Conservation (phyloP, 2,329 filamentous ascomycete species). For the Bimuria novae-zelandiae region DNA sequence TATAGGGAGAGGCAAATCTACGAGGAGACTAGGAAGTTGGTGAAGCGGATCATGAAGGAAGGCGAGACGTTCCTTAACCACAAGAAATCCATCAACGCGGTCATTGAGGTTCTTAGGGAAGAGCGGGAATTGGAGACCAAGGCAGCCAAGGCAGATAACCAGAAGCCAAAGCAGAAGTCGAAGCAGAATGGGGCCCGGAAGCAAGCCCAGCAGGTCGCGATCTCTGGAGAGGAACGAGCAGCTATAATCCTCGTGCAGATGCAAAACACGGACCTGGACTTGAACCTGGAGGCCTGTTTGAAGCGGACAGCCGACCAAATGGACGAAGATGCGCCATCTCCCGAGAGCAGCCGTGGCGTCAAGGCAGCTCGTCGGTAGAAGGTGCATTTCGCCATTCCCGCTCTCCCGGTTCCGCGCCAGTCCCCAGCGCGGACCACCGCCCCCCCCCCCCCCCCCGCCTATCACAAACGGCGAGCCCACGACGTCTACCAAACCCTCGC, state of each 20-base stretch:
- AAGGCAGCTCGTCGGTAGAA: not conserved
- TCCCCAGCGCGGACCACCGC: not conserved
- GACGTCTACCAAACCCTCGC: not conserved
- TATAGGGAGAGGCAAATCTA: not conserved
- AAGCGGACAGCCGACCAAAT: not conserved
- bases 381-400: not conserved
- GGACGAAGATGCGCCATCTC: not conserved
- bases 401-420: not conserved
- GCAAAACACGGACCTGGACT: too few species aligned
- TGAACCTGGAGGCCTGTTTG: not conserved
- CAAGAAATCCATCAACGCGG: too few species aligned
- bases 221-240: too few species aligned
- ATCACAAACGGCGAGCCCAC: not conserved
- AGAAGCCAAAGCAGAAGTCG: too few species aligned
- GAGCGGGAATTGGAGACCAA: too few species aligned
- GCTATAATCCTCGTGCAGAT: too few species aligned
- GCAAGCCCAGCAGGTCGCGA: too few species aligned
- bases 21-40: not conserved
- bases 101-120: too few species aligned
- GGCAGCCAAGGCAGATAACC: too few species aligned
- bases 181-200: too few species aligned
- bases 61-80: too few species aligned
- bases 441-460: not conserved
- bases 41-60: not conserved
- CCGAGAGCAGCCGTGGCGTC: not conserved